phyloP scores from a whole-genome alignment of 192 early-diverging fungal genomes.

The Bifiguratus adelaidae region DNA sequence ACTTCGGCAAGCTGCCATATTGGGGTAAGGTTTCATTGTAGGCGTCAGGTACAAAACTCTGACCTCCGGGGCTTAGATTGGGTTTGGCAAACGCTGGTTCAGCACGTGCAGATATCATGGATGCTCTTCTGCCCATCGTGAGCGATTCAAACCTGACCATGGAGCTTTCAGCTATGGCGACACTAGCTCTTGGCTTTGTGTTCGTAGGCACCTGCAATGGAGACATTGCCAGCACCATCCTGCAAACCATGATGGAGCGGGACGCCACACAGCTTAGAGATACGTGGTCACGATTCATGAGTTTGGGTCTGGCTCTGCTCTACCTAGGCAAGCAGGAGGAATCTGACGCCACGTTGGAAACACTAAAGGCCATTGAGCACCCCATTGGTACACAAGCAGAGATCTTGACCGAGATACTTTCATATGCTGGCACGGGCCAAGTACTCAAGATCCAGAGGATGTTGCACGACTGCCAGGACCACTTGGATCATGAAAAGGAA shows the following conservation, averaged over 20 bases:
- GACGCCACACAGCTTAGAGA: slow-evolving; percentile 79
- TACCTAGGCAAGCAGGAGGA: slow-evolving; percentile 88
- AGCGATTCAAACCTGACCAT: slow-evolving; percentile 72
- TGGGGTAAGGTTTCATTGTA: slow-evolving; percentile 39
- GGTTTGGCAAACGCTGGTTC: slow-evolving; percentile 94
- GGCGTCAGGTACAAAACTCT: not conserved
- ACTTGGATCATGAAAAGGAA: slow-evolving; percentile 82
- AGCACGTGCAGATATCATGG: slow-evolving; percentile 72
- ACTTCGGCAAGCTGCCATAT: slow-evolving; percentile 71
- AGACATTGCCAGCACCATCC: slow-evolving; percentile 83
- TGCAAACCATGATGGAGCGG: slow-evolving; percentile 94
- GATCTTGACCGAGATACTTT: slow-evolving; percentile 80
- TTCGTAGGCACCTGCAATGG: slow-evolving; percentile 83
- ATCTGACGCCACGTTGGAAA: slow-evolving; percentile 85
- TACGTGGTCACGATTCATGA: slow-evolving; percentile 85
- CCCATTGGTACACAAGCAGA: slow-evolving; percentile 83
- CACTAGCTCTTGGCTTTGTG: slow-evolving; percentile 85
- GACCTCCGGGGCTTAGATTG: slow-evolving; percentile 34
- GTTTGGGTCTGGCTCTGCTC: slow-evolving; percentile 81
- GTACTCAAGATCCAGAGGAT: slow-evolving; percentile 94
- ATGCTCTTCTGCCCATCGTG: slow-evolving; percentile 72
- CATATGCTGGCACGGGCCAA: slow-evolving; percentile 93
- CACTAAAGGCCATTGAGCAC: slow-evolving; percentile 89
- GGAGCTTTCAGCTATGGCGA: slow-evolving; percentile 84
- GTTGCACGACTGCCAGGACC: slow-evolving; percentile 94